A percentile compares a stretch with the other conserved stretches of the same genome.
Evolutionary conservation across 1,284 basidiomycete species (phyloP).

Genomic region (Ustilago esculenta): DNA sequence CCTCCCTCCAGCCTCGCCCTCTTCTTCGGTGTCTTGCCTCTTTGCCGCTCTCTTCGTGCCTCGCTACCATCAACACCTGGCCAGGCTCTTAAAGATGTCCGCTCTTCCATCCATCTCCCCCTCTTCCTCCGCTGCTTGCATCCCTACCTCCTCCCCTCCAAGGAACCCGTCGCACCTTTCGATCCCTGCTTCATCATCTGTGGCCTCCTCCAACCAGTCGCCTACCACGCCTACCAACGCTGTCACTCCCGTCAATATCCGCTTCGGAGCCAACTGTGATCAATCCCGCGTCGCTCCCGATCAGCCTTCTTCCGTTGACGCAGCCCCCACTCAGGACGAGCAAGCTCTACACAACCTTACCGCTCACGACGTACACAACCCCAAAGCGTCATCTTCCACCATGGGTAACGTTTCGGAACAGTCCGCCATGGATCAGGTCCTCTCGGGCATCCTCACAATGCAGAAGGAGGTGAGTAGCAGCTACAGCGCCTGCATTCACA

Average conservation of each 20-base stretch:
- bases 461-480: conserved; percentile 55
- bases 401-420: conserved; percentile 40
- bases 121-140: conserved; percentile 2
- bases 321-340: conserved; percentile 13
- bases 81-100: conserved; percentile 16
- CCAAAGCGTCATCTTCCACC: neutral
- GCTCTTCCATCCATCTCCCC: conserved; percentile 4
- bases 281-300: conserved; percentile 2
- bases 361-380: conserved; percentile 9
- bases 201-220: conserved; percentile 1
- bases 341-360: conserved; percentile 21
- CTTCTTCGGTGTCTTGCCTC: neutral
- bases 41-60: too few species aligned
- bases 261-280: conserved; percentile 6
- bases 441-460: conserved; percentile 56
- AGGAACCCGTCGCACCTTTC: conserved; percentile 14
- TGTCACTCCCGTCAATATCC: conserved; percentile 4
- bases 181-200: conserved; percentile 12
- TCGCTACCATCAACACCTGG: too few species aligned
- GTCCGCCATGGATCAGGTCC: conserved; percentile 52
- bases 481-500: neutral
- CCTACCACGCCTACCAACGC: conserved; percentile 28
- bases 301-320: conserved; percentile 3
- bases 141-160: neutral
- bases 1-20: neutral